Base-by-base conservation (phyloP, 805 yeast species). In the Debaryomyces tyrocola region DNA sequence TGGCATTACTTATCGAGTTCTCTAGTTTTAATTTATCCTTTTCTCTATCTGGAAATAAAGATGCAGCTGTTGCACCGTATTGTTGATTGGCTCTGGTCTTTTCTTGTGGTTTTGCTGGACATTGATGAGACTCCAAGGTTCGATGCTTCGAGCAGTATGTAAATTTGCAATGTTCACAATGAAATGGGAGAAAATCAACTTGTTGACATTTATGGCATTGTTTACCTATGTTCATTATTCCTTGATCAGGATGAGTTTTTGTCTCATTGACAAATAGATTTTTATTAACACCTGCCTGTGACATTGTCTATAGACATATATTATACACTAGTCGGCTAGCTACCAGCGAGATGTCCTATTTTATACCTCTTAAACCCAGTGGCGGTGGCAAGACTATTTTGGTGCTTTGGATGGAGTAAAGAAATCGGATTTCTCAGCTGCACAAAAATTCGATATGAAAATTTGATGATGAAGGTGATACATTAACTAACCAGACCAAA, bases 101-200 rank as follows among this genome's bases (percentile, higher is more conserved):
- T 36, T 40, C 37, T 29, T 41, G 27, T 11, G 41, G 37, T 46
- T 53, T 44, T 41, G 61, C 61, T 10, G 56, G 49, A 53, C 78
- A 73, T 15, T 63, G 55, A 49, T 67, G 75, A 34, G 53, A 57
- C 2, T 60, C 70, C 29, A 60, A 47, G 12, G 58, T 55, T 37
- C 84, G 55, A 56, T 82, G 87, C 36, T 74, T 72, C 8, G 75
- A 67, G 55, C 87, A 82, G 54, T 60, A 82, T 2, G 70, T 62
- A 20, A 57, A 52, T 9, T 70, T 56, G 55, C 83, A 78, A 43
- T 67, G 70, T 37, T 74, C 76, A 57, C 87, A 83, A 14, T 60
- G 61, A 56, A 73, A 82, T 14, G 87, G 87, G 24, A 83, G 63
- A 51, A 82, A 83, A 57, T 83, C 87, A 6, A 81, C 63, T 49